Conservation (phyloP, 2,329 filamentous ascomycete species). For the Calonectria multiphialidica region DNA sequence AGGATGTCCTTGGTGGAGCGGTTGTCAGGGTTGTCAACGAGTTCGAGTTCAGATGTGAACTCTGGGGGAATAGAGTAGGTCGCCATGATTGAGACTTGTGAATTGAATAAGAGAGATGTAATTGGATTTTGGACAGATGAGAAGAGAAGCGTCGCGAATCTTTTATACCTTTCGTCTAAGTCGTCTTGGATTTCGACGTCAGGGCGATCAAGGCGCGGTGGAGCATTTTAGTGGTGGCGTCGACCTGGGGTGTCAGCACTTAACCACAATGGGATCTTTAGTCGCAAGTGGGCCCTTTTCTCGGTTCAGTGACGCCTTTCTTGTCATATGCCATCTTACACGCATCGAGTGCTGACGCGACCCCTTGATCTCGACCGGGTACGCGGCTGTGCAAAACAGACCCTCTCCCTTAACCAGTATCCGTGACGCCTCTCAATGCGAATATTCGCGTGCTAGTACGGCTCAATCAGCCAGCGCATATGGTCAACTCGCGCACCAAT, state of each 20-base stretch:
- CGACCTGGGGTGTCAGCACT: slow-evolving; percentile 17
- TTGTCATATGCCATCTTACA: slow-evolving; percentile 1
- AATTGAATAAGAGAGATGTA: neutral
- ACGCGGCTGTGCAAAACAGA: neutral
- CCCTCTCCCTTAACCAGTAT: neutral
- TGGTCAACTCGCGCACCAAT: neutral
- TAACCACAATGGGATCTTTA: slow-evolving; percentile 18
- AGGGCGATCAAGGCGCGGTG: slow-evolving; percentile 8
- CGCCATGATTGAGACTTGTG: neutral
- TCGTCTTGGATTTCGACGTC: neutral
- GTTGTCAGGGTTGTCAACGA: slow-evolving; percentile 37
- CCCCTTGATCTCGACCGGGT: neutral
- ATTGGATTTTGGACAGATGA: neutral
- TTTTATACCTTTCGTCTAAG: slow-evolving; percentile 13
- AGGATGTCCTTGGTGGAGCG: slow-evolving; percentile 48
- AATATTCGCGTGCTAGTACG: too few species aligned
- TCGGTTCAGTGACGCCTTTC: neutral
- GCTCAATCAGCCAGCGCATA: neutral
- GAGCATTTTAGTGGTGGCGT: slow-evolving; percentile 3
- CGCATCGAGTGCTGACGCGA: slow-evolving; percentile 1
- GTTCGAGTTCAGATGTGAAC: slow-evolving; percentile 25
- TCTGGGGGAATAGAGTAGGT: slow-evolving; percentile 19
- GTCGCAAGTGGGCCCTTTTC: slow-evolving; percentile 9
- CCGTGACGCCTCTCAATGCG: too few species aligned
- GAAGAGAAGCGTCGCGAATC: neutral